These are phyloP conservation scores for Ascochyta lentis DNA, from an alignment of 2,329 filamentous ascomycete genomes.

Conservation along the genomic window DNA sequence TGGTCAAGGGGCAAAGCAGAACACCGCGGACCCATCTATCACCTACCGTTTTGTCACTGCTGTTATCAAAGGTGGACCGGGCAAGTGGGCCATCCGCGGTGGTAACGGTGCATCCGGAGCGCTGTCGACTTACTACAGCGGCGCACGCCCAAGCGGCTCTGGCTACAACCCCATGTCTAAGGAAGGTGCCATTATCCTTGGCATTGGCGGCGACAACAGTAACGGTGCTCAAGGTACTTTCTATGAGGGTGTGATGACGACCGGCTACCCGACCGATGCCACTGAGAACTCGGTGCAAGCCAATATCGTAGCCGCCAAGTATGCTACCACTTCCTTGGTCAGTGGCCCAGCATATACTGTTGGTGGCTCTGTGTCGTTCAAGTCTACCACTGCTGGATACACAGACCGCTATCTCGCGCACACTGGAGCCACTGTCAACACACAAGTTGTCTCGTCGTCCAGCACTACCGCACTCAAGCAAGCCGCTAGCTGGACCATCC, in stretches of 20 bases:
- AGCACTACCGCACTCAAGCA: slow-evolving; percentile 59
- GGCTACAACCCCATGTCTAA: slow-evolving; percentile 70
- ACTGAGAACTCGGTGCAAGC: slow-evolving; percentile 66
- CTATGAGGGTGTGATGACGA: slow-evolving; percentile 71
- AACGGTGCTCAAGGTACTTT: slow-evolving; percentile 66
- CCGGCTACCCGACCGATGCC: slow-evolving; percentile 65
- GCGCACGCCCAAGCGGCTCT: slow-evolving; percentile 57
- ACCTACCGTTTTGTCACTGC: slow-evolving; percentile 64
- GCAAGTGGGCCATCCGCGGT: slow-evolving; percentile 66
- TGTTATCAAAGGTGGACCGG: slow-evolving; percentile 62
- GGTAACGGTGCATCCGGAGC: slow-evolving; percentile 62
- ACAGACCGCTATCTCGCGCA: slow-evolving; percentile 64
- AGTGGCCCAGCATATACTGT: slow-evolving; percentile 58
- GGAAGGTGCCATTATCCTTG: slow-evolving; percentile 71
- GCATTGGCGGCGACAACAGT: slow-evolving; percentile 74
- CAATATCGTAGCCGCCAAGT: slow-evolving; percentile 66
- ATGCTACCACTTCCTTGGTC: slow-evolving; percentile 57
- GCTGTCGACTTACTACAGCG: slow-evolving; percentile 66
- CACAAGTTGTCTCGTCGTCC: slow-evolving; percentile 61
- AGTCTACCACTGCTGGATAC: slow-evolving; percentile 62
- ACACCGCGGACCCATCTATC: slow-evolving; percentile 61
- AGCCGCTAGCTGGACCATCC: slow-evolving; percentile 65
- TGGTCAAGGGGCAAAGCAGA: slow-evolving; percentile 55
- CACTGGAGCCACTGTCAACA: slow-evolving; percentile 59
- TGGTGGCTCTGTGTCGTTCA: slow-evolving; percentile 61